Percentiles rank a stretch among this genome's conserved stretches.
phyloP scores from a whole-genome alignment of 148 eudicot species.

The Dianthus caryophyllus region DNA sequence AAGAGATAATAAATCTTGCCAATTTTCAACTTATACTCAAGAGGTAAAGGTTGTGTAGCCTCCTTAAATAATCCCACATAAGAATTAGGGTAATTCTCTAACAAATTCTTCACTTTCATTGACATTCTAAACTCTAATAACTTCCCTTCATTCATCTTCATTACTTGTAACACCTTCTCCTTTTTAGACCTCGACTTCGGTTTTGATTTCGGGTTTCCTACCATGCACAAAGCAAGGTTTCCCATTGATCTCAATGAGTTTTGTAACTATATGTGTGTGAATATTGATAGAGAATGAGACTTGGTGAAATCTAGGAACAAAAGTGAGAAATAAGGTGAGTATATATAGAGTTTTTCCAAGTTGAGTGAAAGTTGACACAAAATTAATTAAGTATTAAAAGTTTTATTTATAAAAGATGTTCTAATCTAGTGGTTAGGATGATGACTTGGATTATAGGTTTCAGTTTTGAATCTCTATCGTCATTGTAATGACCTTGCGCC shows the following conservation, averaged over 20 bases:
- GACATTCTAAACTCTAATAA: constrained; percentile 23
- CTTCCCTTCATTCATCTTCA: constrained; percentile 29
- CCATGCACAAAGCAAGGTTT: constrained; percentile 23
- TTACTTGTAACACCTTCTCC: constrained; percentile 20
- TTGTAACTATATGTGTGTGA: background rate
- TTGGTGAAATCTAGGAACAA: constrained; percentile 19
- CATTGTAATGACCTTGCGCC: no score
- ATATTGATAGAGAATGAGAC: constrained; percentile 9
- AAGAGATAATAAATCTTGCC: constrained; percentile 29
- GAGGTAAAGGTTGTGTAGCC: constrained; percentile 33
- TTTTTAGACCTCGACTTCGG: background rate
- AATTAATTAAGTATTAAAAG: no score
- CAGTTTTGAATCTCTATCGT: no score
- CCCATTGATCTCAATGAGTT: constrained; percentile 26
- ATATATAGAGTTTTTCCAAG: no score
- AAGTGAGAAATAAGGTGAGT: constrained; percentile 9
- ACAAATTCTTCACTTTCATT: constrained; percentile 28
- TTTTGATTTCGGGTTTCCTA: background rate
- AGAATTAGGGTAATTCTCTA: constrained; percentile 27
- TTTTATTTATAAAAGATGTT: no score
- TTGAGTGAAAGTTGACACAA: no score
- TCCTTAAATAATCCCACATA: constrained; percentile 30
- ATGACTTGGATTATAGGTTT: no score
- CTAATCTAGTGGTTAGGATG: no score
- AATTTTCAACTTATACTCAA: constrained; percentile 24